A percentile compares a stretch with the other conserved stretches of the same genome.
Conservation (phyloP, 2,329 filamentous ascomycete genomes). For the Emericellopsis atlantica region DNA sequence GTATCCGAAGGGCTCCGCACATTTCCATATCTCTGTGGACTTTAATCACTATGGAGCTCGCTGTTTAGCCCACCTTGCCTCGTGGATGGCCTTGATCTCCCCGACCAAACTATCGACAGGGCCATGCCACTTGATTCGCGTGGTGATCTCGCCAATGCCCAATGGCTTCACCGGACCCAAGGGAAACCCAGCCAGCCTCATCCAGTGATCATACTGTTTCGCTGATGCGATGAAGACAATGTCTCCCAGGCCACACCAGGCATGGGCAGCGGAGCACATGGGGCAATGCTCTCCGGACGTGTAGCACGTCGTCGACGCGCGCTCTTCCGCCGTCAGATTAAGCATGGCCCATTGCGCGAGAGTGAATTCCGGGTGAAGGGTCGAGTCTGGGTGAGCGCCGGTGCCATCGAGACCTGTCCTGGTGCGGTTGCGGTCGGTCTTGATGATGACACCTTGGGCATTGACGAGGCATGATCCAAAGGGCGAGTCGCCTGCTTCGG, state of each 20-base stretch:
- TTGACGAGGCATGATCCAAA: slow-evolving; percentile 23
- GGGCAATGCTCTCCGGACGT: slow-evolving; percentile 24
- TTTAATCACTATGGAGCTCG: no score
- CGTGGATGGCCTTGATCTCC: slow-evolving; percentile 15
- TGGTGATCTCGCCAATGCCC: slow-evolving; percentile 15
- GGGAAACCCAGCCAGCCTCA: slow-evolving; percentile 11
- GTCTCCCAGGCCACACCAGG: slow-evolving; percentile 18
- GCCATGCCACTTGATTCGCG: slow-evolving; percentile 13
- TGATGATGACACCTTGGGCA: slow-evolving; percentile 10
- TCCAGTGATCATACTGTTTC: slow-evolving; percentile 14
- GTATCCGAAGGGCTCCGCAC: no score
- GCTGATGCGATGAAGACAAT: slow-evolving; percentile 20
- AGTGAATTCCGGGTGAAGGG: slow-evolving; percentile 21
- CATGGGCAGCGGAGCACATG: slow-evolving; percentile 23
- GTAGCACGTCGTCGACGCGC: slow-evolving; percentile 22
- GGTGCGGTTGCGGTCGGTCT: slow-evolving; percentile 20
- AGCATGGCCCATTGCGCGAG: slow-evolving; percentile 23
- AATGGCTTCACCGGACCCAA: slow-evolving; percentile 9
- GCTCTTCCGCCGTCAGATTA: slow-evolving; percentile 19
- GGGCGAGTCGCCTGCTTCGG: slow-evolving; percentile 20
- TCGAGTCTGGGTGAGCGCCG: slow-evolving; percentile 11
- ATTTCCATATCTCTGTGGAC: no score
- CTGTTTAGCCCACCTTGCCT: slow-evolving; percentile 1
- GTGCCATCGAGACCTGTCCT: slow-evolving; percentile 14
- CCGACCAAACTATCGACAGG: slow-evolving; percentile 14